Base-by-base conservation (phyloP, 2,329 filamentous ascomycete genomes). In the Colletotrichum costaricense region DNA sequence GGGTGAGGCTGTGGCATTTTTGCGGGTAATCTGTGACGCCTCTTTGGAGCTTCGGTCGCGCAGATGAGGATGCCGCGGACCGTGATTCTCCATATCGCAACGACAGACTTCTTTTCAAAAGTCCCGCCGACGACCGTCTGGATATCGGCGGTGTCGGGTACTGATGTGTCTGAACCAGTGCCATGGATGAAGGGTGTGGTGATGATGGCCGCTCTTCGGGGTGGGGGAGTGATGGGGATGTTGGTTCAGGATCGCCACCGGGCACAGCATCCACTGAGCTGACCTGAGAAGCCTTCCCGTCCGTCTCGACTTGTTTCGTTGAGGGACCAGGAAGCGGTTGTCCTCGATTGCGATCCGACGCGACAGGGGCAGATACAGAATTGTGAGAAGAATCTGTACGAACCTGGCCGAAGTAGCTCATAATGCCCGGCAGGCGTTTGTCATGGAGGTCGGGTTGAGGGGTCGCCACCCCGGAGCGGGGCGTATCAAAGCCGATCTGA, bases 351-450 rank as follows among this genome's bases (percentile, higher is more conserved):
- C 46, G 57, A 67, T 67, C 68, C 72, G 79, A 80, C 73, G 79
- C 77, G 74, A 78, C 78, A 78, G 82, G 78, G 77, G 81, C 81
- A 79, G 80, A 79, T 80, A 74, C 72, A 74, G 72, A 74, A 70
- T 68, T 75, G 66, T 73, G 74, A 75, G 67, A 63, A 92, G 92
- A 91, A 88, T 90, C 91, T 89, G 90, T 90, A 98, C 97, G 93
- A 97, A 99, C 97, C 96, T 99, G 97, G 88, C 93, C 93, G 90
- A 98, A 98, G 89, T 97, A 98, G 88, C 93, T 97, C 90, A 97
- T 93, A 87, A 98, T 97, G 82, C 95, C 94, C 78, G 97, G 97
- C 82, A 97, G 89, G 85, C 97, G 93, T 87, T 98, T 98, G 87
- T 99, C 97, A 81, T 94, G 93, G 76, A 93, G 93, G 85, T 98